phyloP scores from a whole-genome alignment of 2,329 filamentous ascomycete species.

The Huntiella savannae region DNA sequence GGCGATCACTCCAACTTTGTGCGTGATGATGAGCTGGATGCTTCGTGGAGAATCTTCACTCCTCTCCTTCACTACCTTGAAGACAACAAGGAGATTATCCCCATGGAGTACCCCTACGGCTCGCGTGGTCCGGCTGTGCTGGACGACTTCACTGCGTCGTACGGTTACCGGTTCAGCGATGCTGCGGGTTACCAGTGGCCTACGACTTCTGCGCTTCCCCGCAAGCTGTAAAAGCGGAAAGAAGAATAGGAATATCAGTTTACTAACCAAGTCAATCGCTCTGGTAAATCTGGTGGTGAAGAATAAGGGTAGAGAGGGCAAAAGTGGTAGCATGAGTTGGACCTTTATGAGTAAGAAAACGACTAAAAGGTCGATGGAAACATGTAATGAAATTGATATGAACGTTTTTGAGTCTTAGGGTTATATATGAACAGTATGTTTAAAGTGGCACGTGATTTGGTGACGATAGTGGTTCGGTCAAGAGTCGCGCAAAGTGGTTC shows the following conservation, averaged over 20 bases:
- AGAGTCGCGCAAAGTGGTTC: no score
- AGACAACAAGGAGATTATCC: slow-evolving; percentile 97
- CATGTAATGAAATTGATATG: no score
- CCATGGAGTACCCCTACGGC: slow-evolving; percentile 98
- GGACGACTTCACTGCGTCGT: slow-evolving; percentile 94
- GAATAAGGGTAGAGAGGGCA: background rate
- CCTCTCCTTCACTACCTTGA: slow-evolving; percentile 95
- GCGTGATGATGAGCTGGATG: slow-evolving; percentile 87
- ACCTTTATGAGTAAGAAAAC: background rate
- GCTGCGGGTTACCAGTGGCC: slow-evolving; percentile 93
- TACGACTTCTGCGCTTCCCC: slow-evolving; percentile 45
- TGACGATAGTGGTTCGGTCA: no score
- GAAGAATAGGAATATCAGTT: slow-evolving; percentile 15
- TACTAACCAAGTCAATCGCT: slow-evolving; percentile 12
- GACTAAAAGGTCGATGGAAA: background rate
- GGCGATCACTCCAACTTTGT: slow-evolving; percentile 99
- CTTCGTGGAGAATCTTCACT: slow-evolving; percentile 96
- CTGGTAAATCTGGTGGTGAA: slow-evolving; percentile 6
- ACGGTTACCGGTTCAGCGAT: slow-evolving; percentile 97
- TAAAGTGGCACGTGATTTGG: no score
- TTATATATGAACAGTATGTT: no score
- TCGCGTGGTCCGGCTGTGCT: slow-evolving; percentile 91
- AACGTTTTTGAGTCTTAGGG: no score
- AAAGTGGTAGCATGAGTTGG: background rate
- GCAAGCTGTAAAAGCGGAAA: slow-evolving; percentile 47